Evolutionary conservation across 2,329 filamentous ascomycete genomes (phyloP), one percentile per base, ranked within the genome.

Genomic region (Sarocladium kiliense): DNA sequence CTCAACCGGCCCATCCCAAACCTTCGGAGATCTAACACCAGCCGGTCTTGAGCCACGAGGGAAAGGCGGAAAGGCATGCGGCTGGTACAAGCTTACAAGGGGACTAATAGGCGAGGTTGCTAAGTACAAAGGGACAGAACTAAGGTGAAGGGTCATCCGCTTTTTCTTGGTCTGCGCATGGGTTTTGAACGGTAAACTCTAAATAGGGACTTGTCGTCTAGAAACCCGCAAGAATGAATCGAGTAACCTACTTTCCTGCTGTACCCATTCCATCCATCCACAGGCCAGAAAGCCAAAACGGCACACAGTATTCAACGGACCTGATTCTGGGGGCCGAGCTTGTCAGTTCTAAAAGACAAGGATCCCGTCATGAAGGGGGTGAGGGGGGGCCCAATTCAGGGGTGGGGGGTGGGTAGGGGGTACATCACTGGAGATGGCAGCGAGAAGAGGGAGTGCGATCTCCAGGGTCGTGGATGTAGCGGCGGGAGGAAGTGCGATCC

Each of bases 161-260:
- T 19, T 6, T n/a, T 5, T n/a, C 12, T 19, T 39, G 18, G 25
- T 47, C 12, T 30, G 25, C 3, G 25, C 25, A n/a, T 27, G 25
- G 41, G 21, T 47, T 47, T 47, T 21, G 25, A 21, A 23, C 18
- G 18, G 30, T 3, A 51, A 51, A 51, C 47, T 51, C 47, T 51
- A 51, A 51, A 51, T 19, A 36, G 30, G 23, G 47, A 21, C 47
- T 51, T 51, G 30, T 51, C 47, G 27, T 51, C 47, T 21, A 51
- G 47, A 51, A 51, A 51, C 47, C 44, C 47, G 47, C 26, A 36
- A 51, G 47, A 34, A 34, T 51, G 47, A 51, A 51, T 51, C 47
- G 30, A 51, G 47, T 16, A 16, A 26, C 23, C 10, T 19, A n/a
- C n/a, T n/a, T n/a, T n/a, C n/a, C n/a, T n/a, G n/a, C n/a, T n/a